Base-by-base conservation (phyloP, 2,329 filamentous ascomycete genomes). In the Calonectria ilicicola region DNA sequence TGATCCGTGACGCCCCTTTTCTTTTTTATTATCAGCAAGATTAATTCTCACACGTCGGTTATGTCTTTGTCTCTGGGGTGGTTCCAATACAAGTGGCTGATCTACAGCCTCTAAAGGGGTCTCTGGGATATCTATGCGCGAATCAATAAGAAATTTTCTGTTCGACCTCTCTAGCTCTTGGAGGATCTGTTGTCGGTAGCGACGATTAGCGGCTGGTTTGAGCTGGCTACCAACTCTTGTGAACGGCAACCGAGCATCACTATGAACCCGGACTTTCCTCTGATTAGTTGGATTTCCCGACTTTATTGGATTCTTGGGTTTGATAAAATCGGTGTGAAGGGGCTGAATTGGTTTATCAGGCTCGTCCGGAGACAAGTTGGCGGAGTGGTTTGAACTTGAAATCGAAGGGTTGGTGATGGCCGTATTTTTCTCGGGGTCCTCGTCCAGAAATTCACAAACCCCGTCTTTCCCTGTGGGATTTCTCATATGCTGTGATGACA, bases 111-210 rank as follows among this genome's bases (percentile, higher is more conserved):
- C 19, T 17, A 64, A 19, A n/a, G 72, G 68, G 17, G 62, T 74
- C 5, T 60, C 70, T 14, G 74, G 70, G 17, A 70, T 35, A 29
- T 46, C 40, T 10, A 65, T 51, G 27, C 46, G n/a, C 5, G 44
- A 44, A 10, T 81, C 75, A 2, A 70, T 68, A 6, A 83, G 66
- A 49, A 83, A 83, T 32, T 79, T 82, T 5, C 72, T 72, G 5
- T 81, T 80, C 7, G 78, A 76, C 21, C 72, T 79, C 63, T 80
- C 77, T 9, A 83, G 75, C 40, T 81, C 75, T 32, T 74, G 74
- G 12, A 83, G 72, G n/a, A 83, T 73, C 17, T 78, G 67, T 58
- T 79, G 65, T 15, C 80, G 76, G 32, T 77, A 73, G 8, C 65
- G 74, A 15, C 70, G 60, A 42, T 74, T 70, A 9, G 32, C 23